Percentiles rank a stretch among this genome's conserved stretches.
Evolutionary conservation across 768 basidiomycete genomes (phyloP).

Genomic region (Harrya chromipes): DNA sequence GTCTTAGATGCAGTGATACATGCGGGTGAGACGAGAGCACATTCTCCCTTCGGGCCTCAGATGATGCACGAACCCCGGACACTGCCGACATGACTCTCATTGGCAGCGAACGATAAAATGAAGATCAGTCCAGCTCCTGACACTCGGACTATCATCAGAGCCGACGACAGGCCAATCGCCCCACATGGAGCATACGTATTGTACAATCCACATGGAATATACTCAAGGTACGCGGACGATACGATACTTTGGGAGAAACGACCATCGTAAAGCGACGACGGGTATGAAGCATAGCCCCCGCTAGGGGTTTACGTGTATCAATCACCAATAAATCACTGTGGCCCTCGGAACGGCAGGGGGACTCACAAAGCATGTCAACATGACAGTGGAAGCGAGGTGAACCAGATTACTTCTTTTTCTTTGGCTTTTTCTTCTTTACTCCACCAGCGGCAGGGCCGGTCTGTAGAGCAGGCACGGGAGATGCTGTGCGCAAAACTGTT

Average conservation of each 20-base stretch:
- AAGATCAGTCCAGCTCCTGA: not conserved
- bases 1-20: constrained; percentile 13
- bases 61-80: constrained; percentile 22
- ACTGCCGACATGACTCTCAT: constrained; percentile 5
- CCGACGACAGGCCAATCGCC: not conserved
- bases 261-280: constrained; percentile 7
- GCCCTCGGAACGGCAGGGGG: not conserved
- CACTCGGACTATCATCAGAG: not conserved
- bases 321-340: not conserved
- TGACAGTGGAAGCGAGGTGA: constrained; percentile 1
- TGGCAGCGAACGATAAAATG: not conserved
- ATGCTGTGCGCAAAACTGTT: constrained; percentile 30
- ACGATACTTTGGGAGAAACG: not conserved
- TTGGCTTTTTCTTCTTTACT: constrained; percentile 80
- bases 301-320: constrained; percentile 3
- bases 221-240: not conserved
- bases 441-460: constrained; percentile 48
- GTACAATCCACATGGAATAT: not conserved
- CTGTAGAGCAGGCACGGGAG: constrained; percentile 33
- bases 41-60: constrained; percentile 5
- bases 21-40: constrained; percentile 6
- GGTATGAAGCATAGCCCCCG: constrained; percentile 1
- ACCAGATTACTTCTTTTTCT: constrained; percentile 64
- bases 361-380: constrained; percentile 13
- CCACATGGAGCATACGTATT: not conserved